These are phyloP conservation scores for Suhomyces xylopsoci DNA, from an alignment of 805 yeast genomes.

Conservation along the genomic window DNA sequence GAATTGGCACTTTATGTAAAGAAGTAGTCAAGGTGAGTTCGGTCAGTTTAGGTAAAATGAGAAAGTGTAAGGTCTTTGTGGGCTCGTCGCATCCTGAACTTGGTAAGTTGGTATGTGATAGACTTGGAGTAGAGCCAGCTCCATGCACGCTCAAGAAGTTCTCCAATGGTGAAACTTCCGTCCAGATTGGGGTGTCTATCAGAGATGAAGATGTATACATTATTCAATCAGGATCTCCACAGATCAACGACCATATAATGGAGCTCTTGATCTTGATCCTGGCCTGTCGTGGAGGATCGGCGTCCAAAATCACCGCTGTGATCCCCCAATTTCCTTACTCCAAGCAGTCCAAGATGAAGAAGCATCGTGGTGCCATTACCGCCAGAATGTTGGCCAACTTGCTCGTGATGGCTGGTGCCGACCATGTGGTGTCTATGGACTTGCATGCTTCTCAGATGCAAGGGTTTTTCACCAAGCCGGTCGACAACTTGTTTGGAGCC, in stretches of 20 bases:
- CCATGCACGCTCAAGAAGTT: slow-evolving; percentile 89
- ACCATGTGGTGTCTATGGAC: slow-evolving; percentile 97
- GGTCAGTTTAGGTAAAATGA: slow-evolving; percentile 50
- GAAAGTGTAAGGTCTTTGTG: slow-evolving; percentile 94
- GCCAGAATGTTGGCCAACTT: slow-evolving; percentile 97
- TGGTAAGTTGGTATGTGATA: slow-evolving; percentile 84
- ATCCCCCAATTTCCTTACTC: slow-evolving; percentile 98
- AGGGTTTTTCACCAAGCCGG: slow-evolving; percentile 96
- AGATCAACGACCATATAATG: slow-evolving; percentile 91
- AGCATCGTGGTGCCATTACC: slow-evolving; percentile 97
- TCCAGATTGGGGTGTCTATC: slow-evolving; percentile 90
- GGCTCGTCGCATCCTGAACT: slow-evolving; percentile 96
- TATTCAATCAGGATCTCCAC: slow-evolving; percentile 85
- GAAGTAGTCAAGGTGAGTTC: slow-evolving; percentile 2
- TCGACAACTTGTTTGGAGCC: slow-evolving; percentile 93
- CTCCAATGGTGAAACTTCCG: slow-evolving; percentile 96
- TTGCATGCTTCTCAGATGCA: slow-evolving; percentile 97
- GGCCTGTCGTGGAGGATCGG: slow-evolving; percentile 97
- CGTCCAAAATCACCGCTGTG: slow-evolving; percentile 95
- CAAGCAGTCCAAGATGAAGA: slow-evolving; percentile 96
- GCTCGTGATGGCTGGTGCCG: slow-evolving; percentile 97
- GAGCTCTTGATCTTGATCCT: slow-evolving; percentile 88
- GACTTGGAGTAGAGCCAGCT: slow-evolving; percentile 90
- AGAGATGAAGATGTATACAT: slow-evolving; percentile 96
- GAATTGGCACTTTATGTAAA: background rate